Base-by-base conservation (phyloP, 2,329 filamentous ascomycete genomes). In the Dactylonectria macrodidyma region DNA sequence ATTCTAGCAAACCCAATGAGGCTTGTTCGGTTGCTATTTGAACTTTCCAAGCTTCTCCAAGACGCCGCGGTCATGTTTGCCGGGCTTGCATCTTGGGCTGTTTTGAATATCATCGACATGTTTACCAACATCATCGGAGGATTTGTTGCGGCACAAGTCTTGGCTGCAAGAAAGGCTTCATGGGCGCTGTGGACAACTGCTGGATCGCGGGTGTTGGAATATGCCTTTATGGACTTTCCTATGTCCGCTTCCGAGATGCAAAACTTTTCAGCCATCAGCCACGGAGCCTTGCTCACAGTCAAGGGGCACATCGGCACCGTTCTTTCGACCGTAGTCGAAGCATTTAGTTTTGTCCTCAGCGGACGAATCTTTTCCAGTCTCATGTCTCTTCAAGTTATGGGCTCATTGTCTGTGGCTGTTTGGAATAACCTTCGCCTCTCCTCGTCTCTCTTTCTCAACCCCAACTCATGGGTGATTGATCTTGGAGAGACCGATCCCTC, bases 1-100 rank as follows among this genome's bases (percentile, higher is more conserved):
- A 85, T 95, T 57, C 79, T 95, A 26, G 94, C 93, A 12, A 94
- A 95, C 72, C 95, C 95, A 2, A 83, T 94, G 78, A 88, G 94
- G 14, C 90, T 95, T 4, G 83, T 97, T 24, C 90, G 90, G 55
- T 86, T 95, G 47, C 78, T 95, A 10, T 93, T 95, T 50, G 89
- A 90, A 62, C 79, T 91, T 47, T 92, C 93, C n/a, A 95, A 95
- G 75, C 86, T 97, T 51, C 80, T 95, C 34, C 92, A 97, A 69
- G 95, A 98, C 77, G 82, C 89, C 5, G 86, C 87, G 3, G 86
- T 96, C n/a, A 87, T 93, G 46, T 76, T 89, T 36, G 83, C 90
- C 22, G 93, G 92, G 2, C 83, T 87, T 4, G 78, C 84, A 1
- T 88, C 82, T 2, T 87, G 81, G 71, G 78, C 81, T 30, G 66